These are phyloP conservation scores for Stachybotrys elegans DNA, from an alignment of 2,329 filamentous ascomycete species.

Conservation along the genomic window DNA sequence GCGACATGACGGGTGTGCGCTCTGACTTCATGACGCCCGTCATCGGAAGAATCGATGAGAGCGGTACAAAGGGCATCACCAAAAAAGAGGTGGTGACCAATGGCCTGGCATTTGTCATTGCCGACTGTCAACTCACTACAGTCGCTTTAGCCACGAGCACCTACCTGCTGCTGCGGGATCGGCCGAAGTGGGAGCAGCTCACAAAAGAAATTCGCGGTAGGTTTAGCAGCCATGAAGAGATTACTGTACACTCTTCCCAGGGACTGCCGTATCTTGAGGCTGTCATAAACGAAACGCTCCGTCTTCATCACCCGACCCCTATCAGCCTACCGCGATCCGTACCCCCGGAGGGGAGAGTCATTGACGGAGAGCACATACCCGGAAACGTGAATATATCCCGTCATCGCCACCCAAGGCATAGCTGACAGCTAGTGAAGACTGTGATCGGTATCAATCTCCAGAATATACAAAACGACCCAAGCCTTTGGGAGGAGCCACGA, in stretches of 20 bases:
- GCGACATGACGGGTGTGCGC: background rate
- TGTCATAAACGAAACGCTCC: conserved; percentile 20
- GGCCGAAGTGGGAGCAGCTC: background rate
- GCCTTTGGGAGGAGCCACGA: conserved; percentile 36
- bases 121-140: background rate
- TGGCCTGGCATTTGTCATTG: background rate
- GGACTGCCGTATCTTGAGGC: background rate
- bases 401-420: conserved; percentile 18
- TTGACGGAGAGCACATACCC: background rate
- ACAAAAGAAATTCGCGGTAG: background rate
- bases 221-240: background rate
- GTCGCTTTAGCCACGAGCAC: background rate
- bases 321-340: background rate
- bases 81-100: background rate
- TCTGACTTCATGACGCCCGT: background rate
- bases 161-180: background rate
- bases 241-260: background rate
- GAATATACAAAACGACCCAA: conserved; percentile 3
- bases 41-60: background rate
- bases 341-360: background rate
- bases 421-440: conserved; percentile 30
- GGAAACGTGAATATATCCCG: background rate
- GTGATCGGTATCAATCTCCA: background rate
- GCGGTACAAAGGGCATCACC: background rate
- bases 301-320: conserved; percentile 26